Base-by-base conservation (phyloP, 2,329 filamentous ascomycete species). In the Ceratocystis cubensis region DNA sequence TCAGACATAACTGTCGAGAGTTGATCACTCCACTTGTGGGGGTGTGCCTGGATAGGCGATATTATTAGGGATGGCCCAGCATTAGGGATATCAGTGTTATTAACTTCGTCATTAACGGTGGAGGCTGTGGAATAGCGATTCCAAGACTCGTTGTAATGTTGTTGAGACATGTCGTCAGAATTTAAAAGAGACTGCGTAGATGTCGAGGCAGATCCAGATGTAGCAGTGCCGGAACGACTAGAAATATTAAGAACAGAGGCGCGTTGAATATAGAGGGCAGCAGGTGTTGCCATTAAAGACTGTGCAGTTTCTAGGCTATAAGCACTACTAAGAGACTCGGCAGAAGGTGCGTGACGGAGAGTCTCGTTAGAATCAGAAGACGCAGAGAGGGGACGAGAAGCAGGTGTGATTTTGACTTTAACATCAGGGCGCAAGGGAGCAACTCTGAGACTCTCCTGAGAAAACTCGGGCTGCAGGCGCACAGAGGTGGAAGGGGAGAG, bases 1-100 rank as follows among this genome's bases (percentile, higher is more conserved):
- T 85, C 84, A 44, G 84, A 86, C 73, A 81, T 76, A 69, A 87
- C 84, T 57, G 84, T 85, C 48, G 84, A 87, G 53, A 86, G 77
- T 73, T 85, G 83, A 57, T 82, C 81, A 74, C 83, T 85, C 83
- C 83, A 86, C 78, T 82, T 82, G 71, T 84, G 82, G 66, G 79
- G 78, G 67, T 78, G 74, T 61, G 78, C 72, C 69, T 80, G 73
- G 78, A 82, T 82, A 70, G 71, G 71, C 30, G 45, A 48, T 22
- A 64, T 53, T 17, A 37, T 33, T 20, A 46, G 25, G 20, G 61
- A 63, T 30, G 61, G 62, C 22, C 64, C 64, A 7, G 67, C 48
- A 20, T 37, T 45, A 17, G 63, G 25, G 13, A 25, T 33, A 10
- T 41, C 37, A 5, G 3, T n/a, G n/a, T 64, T 45, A n/a, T 37